Evolutionary conservation across 495 filamentous ascomycete species (phyloP), one percentile per base, ranked within the genome.

Genomic region (Cercophora samala): DNA sequence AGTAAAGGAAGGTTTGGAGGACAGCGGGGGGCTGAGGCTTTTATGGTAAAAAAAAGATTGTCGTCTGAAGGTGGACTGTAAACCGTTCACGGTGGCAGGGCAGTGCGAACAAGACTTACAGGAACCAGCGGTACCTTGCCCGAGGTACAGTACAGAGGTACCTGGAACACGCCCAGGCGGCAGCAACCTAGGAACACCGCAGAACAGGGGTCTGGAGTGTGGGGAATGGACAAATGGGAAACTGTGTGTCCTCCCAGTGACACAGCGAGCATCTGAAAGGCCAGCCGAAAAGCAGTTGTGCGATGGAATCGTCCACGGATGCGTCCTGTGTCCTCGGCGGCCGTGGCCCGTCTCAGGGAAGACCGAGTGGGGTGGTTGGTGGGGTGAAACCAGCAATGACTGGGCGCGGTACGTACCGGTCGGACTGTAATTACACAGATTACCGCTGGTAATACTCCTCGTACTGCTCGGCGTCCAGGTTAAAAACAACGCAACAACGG

Each of bases 11-110:
- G 17, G 29, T 18, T 17, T 1, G n/a, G 0, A 18, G 19, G 25
- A 15, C 60, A 29, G 60, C 60, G 60, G 60, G 60, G n/a, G 60
- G 32, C 26, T 32, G 26, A 22, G 60, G 25, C 60, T 60, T 60
- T 60, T 60, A 60, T 60, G 58, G 54, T 17, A 46, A 46, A 46
- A n/a, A 32, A 46, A 46, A 46, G 37, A 46, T 56, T 56, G n/a
- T 56, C 54, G 54, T 56, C 54, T 46, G 54, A 56, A 56, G n/a
- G 22, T 56, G 54, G 54, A 21, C 22, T 60, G 23, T 23, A 23
- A 23, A 23, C 4, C 58, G 23, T 26, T 25, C 23, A 25, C 58
- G 26, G 58, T 21, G 23, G 23, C 54, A 46, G 37, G 37, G 37
- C 37, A 46, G 37, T 46, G 37, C 37, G 37, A 46, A 46, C 37